A percentile compares a stretch with the other conserved stretches of the same genome.
Evolutionary conservation across 805 yeast genomes (phyloP).

Genomic region (Candida pseudofarinosa): DNA sequence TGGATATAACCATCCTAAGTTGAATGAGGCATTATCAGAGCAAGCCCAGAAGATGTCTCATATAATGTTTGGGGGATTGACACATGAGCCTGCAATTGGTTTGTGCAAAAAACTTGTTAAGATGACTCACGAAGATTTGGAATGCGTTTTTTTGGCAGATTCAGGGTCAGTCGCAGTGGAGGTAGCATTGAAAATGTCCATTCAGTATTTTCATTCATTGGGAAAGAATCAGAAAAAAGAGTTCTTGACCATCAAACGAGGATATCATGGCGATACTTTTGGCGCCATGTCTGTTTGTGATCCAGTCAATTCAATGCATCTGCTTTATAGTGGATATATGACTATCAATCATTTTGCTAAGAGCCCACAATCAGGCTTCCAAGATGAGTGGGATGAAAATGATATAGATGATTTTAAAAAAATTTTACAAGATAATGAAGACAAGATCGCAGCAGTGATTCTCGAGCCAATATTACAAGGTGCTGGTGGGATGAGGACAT

Average conservation of each 20-base stretch:
- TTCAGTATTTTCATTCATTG: conserved; percentile 24
- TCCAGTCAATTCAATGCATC: conserved; percentile 29
- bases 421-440: conserved; percentile 1
- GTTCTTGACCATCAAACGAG: conserved; percentile 28
- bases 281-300: conserved; percentile 38
- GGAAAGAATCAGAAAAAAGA: conserved; percentile 19
- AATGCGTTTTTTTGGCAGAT: conserved; percentile 7
- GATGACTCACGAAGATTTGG: conserved; percentile 22
- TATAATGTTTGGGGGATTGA: conserved; percentile 19
- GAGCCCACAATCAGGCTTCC: conserved; percentile 16
- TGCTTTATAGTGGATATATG: conserved; percentile 24
- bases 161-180: conserved; percentile 29
- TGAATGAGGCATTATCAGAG: conserved; percentile 21
- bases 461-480: conserved; percentile 5
- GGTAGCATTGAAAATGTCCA: conserved; percentile 34
- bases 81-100: conserved; percentile 20
- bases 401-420: conserved; percentile 4
- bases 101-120: conserved; percentile 25
- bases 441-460: conserved; percentile 2
- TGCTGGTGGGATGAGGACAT: conserved; percentile 2
- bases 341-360: conserved; percentile 18
- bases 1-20: conserved; percentile 19
- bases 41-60: conserved; percentile 25
- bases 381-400: conserved; percentile 12
- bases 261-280: conserved; percentile 37